These are phyloP conservation scores for Daldinia bambusicola DNA, from an alignment of 495 filamentous ascomycete genomes.

Conservation along the genomic window DNA sequence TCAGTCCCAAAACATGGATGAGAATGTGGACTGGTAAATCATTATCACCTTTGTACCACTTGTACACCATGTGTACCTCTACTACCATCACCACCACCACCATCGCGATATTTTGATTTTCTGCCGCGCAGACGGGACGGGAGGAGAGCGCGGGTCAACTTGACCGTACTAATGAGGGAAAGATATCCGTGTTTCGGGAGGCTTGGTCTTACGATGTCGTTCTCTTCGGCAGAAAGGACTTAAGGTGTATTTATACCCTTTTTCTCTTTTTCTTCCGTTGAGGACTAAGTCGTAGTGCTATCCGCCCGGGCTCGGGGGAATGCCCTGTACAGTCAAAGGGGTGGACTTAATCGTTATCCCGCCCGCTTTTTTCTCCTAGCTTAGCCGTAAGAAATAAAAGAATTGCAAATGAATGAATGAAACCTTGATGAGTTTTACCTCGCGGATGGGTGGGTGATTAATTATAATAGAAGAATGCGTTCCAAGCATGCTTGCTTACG, in stretches of 20 bases:
- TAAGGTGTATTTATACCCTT: neutral
- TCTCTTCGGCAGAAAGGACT: constrained; percentile 18
- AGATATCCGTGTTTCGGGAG: constrained; percentile 70
- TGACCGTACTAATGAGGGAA: constrained; percentile 95
- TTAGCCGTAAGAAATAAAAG: constrained; percentile 36
- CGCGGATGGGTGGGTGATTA: neutral
- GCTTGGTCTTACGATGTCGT: constrained; percentile 17
- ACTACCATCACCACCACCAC: neutral
- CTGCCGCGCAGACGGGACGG: constrained; percentile 5
- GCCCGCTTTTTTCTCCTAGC: constrained; percentile 43
- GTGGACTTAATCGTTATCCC: constrained; percentile 66
- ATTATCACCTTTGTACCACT: constrained; percentile 11
- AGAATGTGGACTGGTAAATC: constrained; percentile 6
- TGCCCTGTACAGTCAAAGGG: constrained; percentile 82
- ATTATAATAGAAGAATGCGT: neutral
- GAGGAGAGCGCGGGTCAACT: constrained; percentile 55
- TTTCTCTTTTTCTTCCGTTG: constrained; percentile 54
- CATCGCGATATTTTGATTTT: constrained; percentile 26
- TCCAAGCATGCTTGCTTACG: too few relatives aligned
- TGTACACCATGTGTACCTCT: neutral
- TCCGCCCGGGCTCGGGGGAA: constrained; percentile 71
- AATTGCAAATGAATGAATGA: neutral
- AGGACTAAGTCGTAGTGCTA: constrained; percentile 52
- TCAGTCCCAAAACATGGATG: neutral
- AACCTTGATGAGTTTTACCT: neutral